These are phyloP conservation scores for Drosera spatulata DNA, from an alignment of 179 eudicot species.

Conservation along the genomic window DNA sequence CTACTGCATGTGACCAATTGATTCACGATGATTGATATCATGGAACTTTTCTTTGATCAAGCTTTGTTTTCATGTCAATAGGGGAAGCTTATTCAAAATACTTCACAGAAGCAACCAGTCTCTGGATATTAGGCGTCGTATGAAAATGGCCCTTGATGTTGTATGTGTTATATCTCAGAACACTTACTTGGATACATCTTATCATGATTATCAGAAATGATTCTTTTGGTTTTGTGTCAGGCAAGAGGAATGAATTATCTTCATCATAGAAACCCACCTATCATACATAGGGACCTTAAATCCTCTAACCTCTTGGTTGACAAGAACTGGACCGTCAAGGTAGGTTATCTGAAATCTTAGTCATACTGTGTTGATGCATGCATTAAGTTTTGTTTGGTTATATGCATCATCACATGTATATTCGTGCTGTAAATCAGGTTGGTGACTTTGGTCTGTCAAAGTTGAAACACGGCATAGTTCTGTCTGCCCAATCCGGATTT, in stretches of 20 bases:
- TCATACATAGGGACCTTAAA: constrained; percentile 72
- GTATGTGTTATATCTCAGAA: constrained; percentile 21
- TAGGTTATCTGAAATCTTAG: constrained; percentile 7
- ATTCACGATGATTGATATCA: no score
- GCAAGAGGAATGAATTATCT: constrained; percentile 84
- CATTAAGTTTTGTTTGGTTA: neutral
- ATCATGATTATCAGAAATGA: no score
- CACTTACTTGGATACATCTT: neutral
- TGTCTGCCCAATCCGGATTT: constrained; percentile 36
- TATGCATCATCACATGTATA: neutral
- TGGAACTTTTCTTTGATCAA: no score
- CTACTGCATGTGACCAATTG: no score
- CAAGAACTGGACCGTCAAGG: constrained; percentile 82
- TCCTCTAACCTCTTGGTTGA: constrained; percentile 79
- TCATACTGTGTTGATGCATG: neutral
- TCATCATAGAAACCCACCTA: constrained; percentile 77
- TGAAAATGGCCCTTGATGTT: constrained; percentile 78
- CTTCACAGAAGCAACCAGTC: constrained; percentile 56
- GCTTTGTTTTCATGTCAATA: constrained; percentile 11
- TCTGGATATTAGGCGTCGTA: constrained; percentile 43
- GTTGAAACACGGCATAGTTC: constrained; percentile 30
- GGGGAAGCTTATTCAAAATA: constrained; percentile 78
- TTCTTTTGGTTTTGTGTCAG: constrained; percentile 20
- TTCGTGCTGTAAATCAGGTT: constrained; percentile 15
- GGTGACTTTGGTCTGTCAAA: constrained; percentile 42